These are phyloP conservation scores for Cyclotella kingstonii DNA, from an alignment of 108 stramenopile species.

Conservation along the genomic window DNA sequence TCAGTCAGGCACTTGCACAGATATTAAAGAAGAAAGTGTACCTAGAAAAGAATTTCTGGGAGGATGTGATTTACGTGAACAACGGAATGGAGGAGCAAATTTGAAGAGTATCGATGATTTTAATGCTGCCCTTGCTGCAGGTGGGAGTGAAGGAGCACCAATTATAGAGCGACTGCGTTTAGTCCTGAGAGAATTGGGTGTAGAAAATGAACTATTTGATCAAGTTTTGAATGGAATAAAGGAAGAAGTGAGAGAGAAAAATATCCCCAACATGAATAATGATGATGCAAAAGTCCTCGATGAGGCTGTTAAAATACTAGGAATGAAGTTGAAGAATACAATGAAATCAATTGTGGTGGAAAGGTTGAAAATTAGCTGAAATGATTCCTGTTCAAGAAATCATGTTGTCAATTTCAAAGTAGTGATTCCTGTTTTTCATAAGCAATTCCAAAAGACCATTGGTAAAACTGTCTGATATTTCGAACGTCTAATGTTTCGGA, in stretches of 20 bases:
- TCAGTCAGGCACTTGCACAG: slow-evolving; percentile 69
- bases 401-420: too few species aligned
- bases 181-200: slow-evolving; percentile 70
- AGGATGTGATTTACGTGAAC: slow-evolving; percentile 78
- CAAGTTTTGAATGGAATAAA: slow-evolving; percentile 80
- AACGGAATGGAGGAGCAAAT: slow-evolving; percentile 40
- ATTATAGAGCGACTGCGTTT: slow-evolving; percentile 62
- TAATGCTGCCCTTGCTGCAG: slow-evolving; percentile 69
- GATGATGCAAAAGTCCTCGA: slow-evolving; percentile 59
- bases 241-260: slow-evolving; percentile 51
- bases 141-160: slow-evolving; percentile 78
- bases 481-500: too few species aligned
- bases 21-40: slow-evolving; percentile 56
- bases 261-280: slow-evolving; percentile 16
- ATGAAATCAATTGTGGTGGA: slow-evolving; percentile 81
- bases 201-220: slow-evolving; percentile 78
- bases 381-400: too few species aligned
- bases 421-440: too few species aligned
- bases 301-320: slow-evolving; percentile 59
- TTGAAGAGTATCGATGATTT: slow-evolving; percentile 86
- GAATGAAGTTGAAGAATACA: slow-evolving; percentile 62
- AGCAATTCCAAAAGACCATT: too few species aligned
- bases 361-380: slow-evolving; percentile 66
- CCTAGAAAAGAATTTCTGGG: slow-evolving; percentile 74
- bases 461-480: too few species aligned